A percentile compares a stretch with the other conserved stretches of the same genome.
These are phyloP conservation scores for Apophysomyces sp. DNA, from an alignment of 371 early-diverging fungal species.

Conservation along the genomic window DNA sequence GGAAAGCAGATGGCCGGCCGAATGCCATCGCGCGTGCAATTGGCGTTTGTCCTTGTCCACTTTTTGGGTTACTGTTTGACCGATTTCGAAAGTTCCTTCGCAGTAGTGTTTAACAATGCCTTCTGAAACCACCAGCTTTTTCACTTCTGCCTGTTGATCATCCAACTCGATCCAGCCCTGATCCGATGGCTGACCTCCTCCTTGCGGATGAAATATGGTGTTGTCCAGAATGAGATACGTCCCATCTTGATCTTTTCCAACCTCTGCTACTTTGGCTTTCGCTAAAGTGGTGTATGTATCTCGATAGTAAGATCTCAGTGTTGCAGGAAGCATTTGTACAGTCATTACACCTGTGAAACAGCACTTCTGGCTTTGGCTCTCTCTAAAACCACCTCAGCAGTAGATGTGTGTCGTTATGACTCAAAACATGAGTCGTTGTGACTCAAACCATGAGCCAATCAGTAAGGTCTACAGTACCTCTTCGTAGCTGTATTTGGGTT, in stretches of 20 bases:
- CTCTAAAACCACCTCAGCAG: too few relatives aligned
- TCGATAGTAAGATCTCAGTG: background rate
- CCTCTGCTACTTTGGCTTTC: background rate
- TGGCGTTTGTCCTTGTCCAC: background rate
- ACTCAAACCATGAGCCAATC: too few relatives aligned
- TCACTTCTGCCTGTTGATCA: background rate
- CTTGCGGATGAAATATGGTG: background rate
- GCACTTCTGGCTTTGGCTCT: too few relatives aligned
- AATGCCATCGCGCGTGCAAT: background rate
- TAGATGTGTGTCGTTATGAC: too few relatives aligned
- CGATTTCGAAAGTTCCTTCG: background rate
- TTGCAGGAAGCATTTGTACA: background rate
- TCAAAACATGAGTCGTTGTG: too few relatives aligned
- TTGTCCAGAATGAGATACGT: background rate
- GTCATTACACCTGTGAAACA: too few relatives aligned
- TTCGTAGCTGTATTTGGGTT: too few relatives aligned
- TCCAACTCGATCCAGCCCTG: background rate
- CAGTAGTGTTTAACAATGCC: background rate
- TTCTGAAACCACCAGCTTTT: background rate
- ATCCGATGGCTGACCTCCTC: background rate
- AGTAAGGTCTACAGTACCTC: too few relatives aligned
- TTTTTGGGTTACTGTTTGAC: background rate
- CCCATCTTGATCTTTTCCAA: background rate
- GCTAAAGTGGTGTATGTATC: background rate
- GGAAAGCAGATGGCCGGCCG: background rate